Evolutionary conservation across 768 basidiomycete species (phyloP), one percentile per base, ranked within the genome.

Genomic region (Harrya chromipes): DNA sequence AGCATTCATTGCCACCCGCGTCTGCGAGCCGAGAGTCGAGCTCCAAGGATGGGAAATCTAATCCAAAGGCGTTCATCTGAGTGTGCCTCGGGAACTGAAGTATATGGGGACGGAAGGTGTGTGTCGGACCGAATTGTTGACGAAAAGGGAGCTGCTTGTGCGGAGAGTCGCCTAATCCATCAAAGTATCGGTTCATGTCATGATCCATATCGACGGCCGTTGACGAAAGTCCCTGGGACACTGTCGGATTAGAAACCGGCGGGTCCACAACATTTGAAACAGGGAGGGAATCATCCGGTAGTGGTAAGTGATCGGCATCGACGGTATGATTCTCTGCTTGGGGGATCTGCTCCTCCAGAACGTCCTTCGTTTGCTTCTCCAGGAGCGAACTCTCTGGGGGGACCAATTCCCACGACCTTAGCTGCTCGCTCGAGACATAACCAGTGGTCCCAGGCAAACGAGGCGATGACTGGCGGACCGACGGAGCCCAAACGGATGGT

Each of bases 101-200:
- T 8, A 50, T 33, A 26, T 34, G 57, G 34, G 51, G 52, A 13
- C 37, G 40, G 23, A 53, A 56, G 13, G 65, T n/a, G 34, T 52
- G 34, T 4, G 29, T 38, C 12, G 46, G 50, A 35, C 35, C 0
- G 17, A 11, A 27, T 4, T 40, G 44, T 24, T 43, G 49, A 43
- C 43, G 40, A 34, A 50, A 33, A 43, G 39, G 19, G 21, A 10
- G 19, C 11, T 37, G 31, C 19, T 56, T 66, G 29, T 42, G 39
- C 16, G 57, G 65, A 20, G 66, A 59, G 37, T 59, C 59, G 14
- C 48, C 33, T 12, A 68, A 29, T 21, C 60, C 68, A 31, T 66
- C 62, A 20, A 68, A 54, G 34, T 59, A 67, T 38, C 50, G 55
- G 24, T 65, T 40, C 58, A 68, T 66, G 23, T 66, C 65, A 8